Evolutionary conservation across 305 asterid species (phyloP).

Genomic region (Coffea humblotiana): DNA sequence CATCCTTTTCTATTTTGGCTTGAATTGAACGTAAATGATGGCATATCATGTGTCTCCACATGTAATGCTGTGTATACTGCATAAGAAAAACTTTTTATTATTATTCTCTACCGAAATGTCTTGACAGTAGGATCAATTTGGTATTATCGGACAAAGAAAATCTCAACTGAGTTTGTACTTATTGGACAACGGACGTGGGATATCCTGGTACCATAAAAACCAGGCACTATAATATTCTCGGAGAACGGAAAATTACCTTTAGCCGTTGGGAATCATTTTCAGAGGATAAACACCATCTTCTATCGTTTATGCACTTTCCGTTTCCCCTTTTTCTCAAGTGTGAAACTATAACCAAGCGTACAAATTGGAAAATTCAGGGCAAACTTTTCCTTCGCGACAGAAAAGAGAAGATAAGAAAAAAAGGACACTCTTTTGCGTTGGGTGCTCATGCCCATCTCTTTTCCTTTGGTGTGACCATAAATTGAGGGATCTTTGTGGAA

Average conservation of each 20-base stretch:
- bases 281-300: slow-evolving; percentile 11
- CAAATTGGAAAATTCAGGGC: not conserved
- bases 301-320: slow-evolving; percentile 15
- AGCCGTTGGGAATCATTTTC: slow-evolving; percentile 12
- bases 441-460: not conserved
- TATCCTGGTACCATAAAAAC: no score
- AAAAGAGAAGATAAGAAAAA: slow-evolving; percentile 9
- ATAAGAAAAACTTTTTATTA: not conserved
- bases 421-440: not conserved
- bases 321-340: not conserved
- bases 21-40: slow-evolving; percentile 22
- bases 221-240: not conserved
- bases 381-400: slow-evolving; percentile 5
- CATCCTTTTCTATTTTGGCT: not conserved
- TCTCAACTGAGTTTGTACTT: not conserved
- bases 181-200: not conserved
- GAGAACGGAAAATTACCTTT: not conserved
- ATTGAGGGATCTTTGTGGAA: slow-evolving; percentile 6
- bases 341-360: not conserved
- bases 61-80: slow-evolving; percentile 14
- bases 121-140: not conserved
- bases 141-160: slow-evolving; percentile 15
- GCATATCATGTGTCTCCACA: slow-evolving; percentile 31
- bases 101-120: not conserved
- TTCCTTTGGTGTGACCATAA: not conserved